These are phyloP conservation scores for Cichorium intybus DNA, from an alignment of 140 eudicot species.

Conservation along the genomic window DNA sequence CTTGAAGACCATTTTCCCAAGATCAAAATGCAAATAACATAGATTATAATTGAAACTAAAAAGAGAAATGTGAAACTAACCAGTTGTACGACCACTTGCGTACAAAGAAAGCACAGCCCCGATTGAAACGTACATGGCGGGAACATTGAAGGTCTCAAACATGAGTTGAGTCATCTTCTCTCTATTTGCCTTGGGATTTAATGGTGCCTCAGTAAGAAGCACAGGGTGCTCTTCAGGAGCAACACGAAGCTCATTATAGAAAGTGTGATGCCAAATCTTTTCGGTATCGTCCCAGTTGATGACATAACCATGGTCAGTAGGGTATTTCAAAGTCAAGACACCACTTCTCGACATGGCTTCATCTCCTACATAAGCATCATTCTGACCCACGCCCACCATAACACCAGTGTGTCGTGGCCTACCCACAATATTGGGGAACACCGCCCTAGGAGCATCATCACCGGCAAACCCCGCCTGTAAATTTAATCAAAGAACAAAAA, in stretches of 20 bases:
- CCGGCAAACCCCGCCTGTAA: slow-evolving; percentile 66
- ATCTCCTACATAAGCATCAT: slow-evolving; percentile 55
- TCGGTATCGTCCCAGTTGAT: slow-evolving; percentile 63
- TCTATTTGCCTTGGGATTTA: slow-evolving; percentile 48
- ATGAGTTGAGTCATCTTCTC: slow-evolving; percentile 42
- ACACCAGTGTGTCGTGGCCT: slow-evolving; percentile 60
- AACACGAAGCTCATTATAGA: slow-evolving; percentile 47
- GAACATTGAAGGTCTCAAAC: slow-evolving; percentile 55
- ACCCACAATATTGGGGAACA: slow-evolving; percentile 60
- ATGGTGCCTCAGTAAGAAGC: slow-evolving; percentile 47
- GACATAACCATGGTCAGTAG: slow-evolving; percentile 54
- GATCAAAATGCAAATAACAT: background rate
- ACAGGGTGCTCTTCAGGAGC: slow-evolving; percentile 53
- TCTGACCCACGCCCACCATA: slow-evolving; percentile 61
- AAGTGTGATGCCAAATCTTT: slow-evolving; percentile 53
- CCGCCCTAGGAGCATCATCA: slow-evolving; percentile 69
- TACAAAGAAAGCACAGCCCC: slow-evolving; percentile 55
- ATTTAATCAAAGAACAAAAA: background rate
- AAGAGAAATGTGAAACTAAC: slow-evolving; percentile 23
- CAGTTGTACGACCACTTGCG: slow-evolving; percentile 68
- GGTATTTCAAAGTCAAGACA: slow-evolving; percentile 47
- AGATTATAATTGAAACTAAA: background rate
- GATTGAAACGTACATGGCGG: slow-evolving; percentile 55
- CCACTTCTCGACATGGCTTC: slow-evolving; percentile 59
- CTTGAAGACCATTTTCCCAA: background rate